Base-by-base conservation (phyloP, 2,329 filamentous ascomycete species). In the Parastagonospora avenae region DNA sequence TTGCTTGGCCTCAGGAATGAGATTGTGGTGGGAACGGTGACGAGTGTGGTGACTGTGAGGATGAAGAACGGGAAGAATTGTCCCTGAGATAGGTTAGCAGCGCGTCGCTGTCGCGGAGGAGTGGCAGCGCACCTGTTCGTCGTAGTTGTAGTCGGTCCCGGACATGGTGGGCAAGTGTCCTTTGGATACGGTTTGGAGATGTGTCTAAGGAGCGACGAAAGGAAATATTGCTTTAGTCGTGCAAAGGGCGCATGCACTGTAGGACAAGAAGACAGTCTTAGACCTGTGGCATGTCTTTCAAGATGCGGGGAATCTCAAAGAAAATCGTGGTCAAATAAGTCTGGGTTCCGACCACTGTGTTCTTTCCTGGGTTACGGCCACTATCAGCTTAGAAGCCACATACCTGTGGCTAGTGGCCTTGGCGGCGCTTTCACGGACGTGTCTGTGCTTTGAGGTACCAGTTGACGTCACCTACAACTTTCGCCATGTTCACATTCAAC, bases 21-120 rank as follows among this genome's bases (percentile, higher is more conserved):
- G 77, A 95, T 96, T 67, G 93, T 96, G 68, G 96, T 83, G 55
- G 93, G 92, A 52, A 96, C 78, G 30, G 94, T 97, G 76, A 97
- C 84, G 62, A 99, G 85, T 69, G 88, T 87, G 57, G 89, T 86
- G 68, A 97, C 83, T 37, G 92, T 97, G 72, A 97, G 87, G 77
- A 97, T 88, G 81, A 99, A 99, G 84, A 96, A 96, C 63, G 95
- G 94, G 82, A 97, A 99, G 81, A 97, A 97, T 84, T 97, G 91
- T 67, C 92, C 92, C 85, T 94, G 54, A 12, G 12, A 2, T 6
- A 10, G 45, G 54, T 71, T 60, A 66, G 62, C 37, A 10, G 33
- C 14, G 31, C 2, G 41, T 12, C 43, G 11, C 36, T 14, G 8
- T 14, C 30, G 47, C 41, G 8, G 27, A 48, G 32, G 48, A 31